A percentile compares a stretch with the other conserved stretches of the same genome.
phyloP scores from a whole-genome alignment of 352 stramenopile species.

The Pythium insidiosum region DNA sequence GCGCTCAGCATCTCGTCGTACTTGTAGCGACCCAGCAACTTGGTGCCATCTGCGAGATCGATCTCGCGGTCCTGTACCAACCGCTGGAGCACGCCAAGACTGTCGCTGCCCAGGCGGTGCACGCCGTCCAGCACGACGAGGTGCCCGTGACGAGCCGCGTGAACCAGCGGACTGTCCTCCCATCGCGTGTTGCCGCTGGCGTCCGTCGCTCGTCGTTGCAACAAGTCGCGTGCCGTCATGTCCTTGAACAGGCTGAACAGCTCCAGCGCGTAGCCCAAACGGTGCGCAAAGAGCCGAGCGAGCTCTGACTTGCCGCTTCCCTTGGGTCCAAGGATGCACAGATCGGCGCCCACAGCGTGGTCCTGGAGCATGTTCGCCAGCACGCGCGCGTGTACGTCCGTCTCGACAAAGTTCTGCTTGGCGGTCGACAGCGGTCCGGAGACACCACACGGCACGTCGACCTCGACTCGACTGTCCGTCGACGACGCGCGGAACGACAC shows the following conservation, averaged over 20 bases:
- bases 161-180: slow-evolving; percentile 89
- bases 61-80: slow-evolving; percentile 87
- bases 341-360: slow-evolving; percentile 59
- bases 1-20: slow-evolving; percentile 38
- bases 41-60: slow-evolving; percentile 84
- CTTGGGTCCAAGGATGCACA: slow-evolving; percentile 77
- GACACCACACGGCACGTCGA: slow-evolving; percentile 37
- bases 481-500: too few relatives aligned
- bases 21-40: slow-evolving; percentile 55
- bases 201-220: slow-evolving; percentile 87
- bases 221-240: slow-evolving; percentile 89
- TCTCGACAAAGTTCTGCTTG: slow-evolving; percentile 53
- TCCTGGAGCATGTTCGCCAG: slow-evolving; percentile 74
- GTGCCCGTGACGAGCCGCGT: slow-evolving; percentile 78
- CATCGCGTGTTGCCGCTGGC: slow-evolving; percentile 85
- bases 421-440: slow-evolving; percentile 13
- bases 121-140: slow-evolving; percentile 90
- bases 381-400: slow-evolving; percentile 30
- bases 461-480: too few relatives aligned
- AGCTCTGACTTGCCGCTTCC: slow-evolving; percentile 81
- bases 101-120: slow-evolving; percentile 88
- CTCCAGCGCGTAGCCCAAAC: slow-evolving; percentile 80
- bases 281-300: slow-evolving; percentile 50
- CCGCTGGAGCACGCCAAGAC: slow-evolving; percentile 80
- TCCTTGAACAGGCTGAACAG: slow-evolving; percentile 92